Evolutionary conservation across 108 stramenopile species (phyloP), one percentile per base, ranked within the genome.

Genomic region (Skeletonema menzelii): DNA sequence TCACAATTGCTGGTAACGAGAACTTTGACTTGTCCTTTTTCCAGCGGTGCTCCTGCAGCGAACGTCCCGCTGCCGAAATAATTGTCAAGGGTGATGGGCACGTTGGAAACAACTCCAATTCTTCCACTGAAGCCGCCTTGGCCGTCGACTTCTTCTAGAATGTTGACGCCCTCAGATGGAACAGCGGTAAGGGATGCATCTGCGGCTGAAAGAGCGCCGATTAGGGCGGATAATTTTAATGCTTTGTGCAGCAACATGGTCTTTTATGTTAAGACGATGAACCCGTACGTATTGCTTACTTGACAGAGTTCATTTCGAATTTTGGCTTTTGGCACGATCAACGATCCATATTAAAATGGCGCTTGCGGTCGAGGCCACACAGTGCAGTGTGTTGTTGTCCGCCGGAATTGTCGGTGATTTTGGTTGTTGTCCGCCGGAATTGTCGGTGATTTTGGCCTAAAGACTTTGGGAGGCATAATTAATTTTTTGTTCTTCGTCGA

Each of bases 1-100:
- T 74, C 61, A 59, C 82, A 83, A 69, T 83, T 56, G 31, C 68
- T 70, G 0, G 79, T 83, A 10, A 83, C 68, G 2, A 76, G n/a
- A 1, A 82, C 61, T 60, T 77, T 78, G 38, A 35, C 81, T 4
- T 67, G 22, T 13, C 77, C 55, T 4, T 12, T 8, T 0, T 47
- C 24, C 22, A 82, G 64, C 34, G 27, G 60, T 6, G 22, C 49
- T 5, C 20, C 14, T 12, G 8, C 10, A 44, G 3, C 22, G 27
- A 57, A 27, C 13, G 28, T 20, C 8, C 47, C 26, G 55, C 8
- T 35, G 22, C 47, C 30, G 17, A 27, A 35, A 58, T 68, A 57
- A 20, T 55, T 58, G 22, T 22, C 38, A 22, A 53, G 49, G 49
- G 22, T 53, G 49, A 53, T 22, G 2, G 49, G 49, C 49, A 53